Evolutionary conservation across 345 rosid genomes (phyloP).

Genomic region (Sonneratia caseolaris): DNA sequence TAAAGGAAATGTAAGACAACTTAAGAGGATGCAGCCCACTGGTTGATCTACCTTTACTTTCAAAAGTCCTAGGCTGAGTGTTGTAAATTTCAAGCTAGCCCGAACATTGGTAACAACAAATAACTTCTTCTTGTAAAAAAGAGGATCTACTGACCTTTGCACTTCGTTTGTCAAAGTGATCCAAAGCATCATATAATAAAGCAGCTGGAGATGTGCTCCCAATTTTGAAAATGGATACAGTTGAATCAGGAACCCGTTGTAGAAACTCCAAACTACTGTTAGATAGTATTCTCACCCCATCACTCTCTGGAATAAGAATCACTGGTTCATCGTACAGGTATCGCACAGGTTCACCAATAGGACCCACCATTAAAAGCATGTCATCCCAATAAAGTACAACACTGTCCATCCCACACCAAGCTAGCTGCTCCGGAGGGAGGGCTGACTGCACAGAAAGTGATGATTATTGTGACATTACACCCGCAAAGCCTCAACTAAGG

Average conservation of each 20-base stretch:
- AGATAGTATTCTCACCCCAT: constrained; percentile 91
- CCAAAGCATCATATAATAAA: constrained; percentile 81
- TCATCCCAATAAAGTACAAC: constrained; percentile 92
- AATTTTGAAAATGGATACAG: constrained; percentile 83
- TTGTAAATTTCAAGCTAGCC: neutral
- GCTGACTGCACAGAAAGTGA: constrained; percentile 48
- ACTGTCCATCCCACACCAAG: constrained; percentile 97
- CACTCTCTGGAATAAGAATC: constrained; percentile 84
- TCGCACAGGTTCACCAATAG: constrained; percentile 66
- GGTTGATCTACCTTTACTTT: too few species aligned
- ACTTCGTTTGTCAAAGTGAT: constrained; percentile 92
- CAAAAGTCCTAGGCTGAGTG: neutral
- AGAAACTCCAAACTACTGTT: constrained; percentile 84
- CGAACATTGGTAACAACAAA: neutral
- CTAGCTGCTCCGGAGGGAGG: constrained; percentile 93
- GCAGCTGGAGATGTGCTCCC: constrained; percentile 98
- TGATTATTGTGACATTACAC: neutral
- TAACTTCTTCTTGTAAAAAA: neutral
- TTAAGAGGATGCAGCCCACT: neutral
- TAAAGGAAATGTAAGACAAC: neutral
- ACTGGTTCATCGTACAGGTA: constrained; percentile 84
- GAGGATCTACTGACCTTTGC: constrained; percentile 48
- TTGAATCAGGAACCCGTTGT: constrained; percentile 93
- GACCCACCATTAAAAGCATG: constrained; percentile 90
- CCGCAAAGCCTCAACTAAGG: too few species aligned